Conservation (phyloP, 139 green algal genomes). For the Picochlorum costavermella region DNA sequence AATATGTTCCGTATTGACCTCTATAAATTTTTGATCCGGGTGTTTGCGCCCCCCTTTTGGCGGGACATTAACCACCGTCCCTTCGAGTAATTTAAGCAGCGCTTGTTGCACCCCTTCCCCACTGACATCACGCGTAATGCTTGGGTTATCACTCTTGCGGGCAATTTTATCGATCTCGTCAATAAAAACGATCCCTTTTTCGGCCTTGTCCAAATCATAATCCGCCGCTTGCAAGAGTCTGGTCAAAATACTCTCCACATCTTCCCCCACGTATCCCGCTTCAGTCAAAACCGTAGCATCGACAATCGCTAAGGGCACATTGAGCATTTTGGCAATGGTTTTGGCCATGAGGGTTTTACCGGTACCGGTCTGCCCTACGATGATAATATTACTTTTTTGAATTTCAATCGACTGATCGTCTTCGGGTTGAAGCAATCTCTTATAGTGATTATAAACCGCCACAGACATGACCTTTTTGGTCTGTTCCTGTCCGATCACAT, state of each 20-base stretch:
- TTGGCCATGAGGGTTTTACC: constrained; percentile 94
- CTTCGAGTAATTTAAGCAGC: constrained; percentile 84
- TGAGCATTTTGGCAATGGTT: constrained; percentile 72
- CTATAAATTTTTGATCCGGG: constrained; percentile 50
- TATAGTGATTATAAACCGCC: constrained; percentile 86
- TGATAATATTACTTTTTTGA: constrained; percentile 93
- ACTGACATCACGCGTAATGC: constrained; percentile 84
- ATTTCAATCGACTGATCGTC: constrained; percentile 63
- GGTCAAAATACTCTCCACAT: constrained; percentile 91
- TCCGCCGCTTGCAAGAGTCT: constrained; percentile 79
- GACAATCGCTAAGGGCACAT: constrained; percentile 90
- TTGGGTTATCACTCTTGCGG: constrained; percentile 54
- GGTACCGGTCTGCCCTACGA: constrained; percentile 53
- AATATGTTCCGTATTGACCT: constrained; percentile 91
- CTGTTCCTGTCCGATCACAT: constrained; percentile 62
- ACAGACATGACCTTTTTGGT: constrained; percentile 76
- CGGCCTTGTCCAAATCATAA: constrained; percentile 58
- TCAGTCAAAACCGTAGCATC: constrained; percentile 93
- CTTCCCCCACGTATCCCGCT: constrained; percentile 95
- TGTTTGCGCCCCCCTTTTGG: constrained; percentile 89
- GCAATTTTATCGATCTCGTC: constrained; percentile 94
- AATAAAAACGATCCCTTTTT: constrained; percentile 46
- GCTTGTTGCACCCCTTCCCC: constrained; percentile 94
- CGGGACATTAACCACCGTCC: constrained; percentile 90
- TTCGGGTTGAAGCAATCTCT: constrained; percentile 50